phyloP scores from a whole-genome alignment of 352 stramenopile species.

The Globisporangium spiculum region DNA sequence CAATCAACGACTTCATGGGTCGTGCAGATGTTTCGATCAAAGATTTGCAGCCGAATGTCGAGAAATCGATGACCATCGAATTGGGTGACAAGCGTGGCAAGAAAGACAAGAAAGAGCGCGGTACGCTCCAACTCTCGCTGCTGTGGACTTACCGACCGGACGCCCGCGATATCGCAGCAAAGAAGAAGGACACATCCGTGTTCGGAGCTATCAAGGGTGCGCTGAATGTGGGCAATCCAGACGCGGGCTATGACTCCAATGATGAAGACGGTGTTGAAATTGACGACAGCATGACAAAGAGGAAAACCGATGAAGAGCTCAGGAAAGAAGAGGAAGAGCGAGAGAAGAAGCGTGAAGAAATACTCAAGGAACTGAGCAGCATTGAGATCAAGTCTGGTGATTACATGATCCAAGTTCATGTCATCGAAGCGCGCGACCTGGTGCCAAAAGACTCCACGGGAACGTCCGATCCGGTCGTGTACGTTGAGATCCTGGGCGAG shows the following conservation, averaged over 20 bases:
- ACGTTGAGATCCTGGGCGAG: conserved; percentile 84
- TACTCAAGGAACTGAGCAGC: conserved; percentile 70
- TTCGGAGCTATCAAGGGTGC: conserved; percentile 36
- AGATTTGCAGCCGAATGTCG: conserved; percentile 50
- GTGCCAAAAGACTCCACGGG: conserved; percentile 86
- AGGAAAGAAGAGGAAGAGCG: conserved; percentile 70
- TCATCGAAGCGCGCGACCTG: conserved; percentile 89
- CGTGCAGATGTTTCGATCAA: conserved; percentile 51
- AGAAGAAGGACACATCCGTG: conserved; percentile 71
- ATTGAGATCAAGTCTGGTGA: conserved; percentile 87
- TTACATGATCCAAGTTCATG: conserved; percentile 87
- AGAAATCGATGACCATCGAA: conserved; percentile 56
- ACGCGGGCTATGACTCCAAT: conserved; percentile 72
- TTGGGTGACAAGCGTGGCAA: conserved; percentile 57
- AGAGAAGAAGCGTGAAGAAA: conserved; percentile 71
- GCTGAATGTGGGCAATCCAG: conserved; percentile 51
- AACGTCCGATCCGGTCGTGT: conserved; percentile 90
- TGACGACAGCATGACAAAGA: conserved; percentile 45
- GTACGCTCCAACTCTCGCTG: conserved; percentile 46
- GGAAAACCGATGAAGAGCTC: conserved; percentile 62
- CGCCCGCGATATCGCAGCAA: conserved; percentile 51
- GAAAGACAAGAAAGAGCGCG: conserved; percentile 68
- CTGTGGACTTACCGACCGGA: conserved; percentile 58
- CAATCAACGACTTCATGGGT: conserved; percentile 83
- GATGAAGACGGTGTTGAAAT: conserved; percentile 67